Evolutionary conservation across 2,329 filamentous ascomycete genomes (phyloP).

Genomic region (Ophiostoma ips): DNA sequence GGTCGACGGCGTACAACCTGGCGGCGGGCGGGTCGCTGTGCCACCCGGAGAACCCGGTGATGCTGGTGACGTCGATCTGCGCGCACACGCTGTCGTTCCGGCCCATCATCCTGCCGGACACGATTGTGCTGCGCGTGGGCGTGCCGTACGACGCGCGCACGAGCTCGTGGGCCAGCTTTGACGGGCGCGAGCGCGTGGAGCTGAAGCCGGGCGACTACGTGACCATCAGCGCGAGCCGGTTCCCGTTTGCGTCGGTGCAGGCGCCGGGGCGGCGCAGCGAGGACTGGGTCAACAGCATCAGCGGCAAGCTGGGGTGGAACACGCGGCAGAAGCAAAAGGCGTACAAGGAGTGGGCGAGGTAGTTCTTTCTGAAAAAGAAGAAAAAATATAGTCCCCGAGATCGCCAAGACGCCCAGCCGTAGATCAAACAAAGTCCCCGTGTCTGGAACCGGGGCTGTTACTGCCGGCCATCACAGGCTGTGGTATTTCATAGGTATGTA

Average conservation of each 20-base stretch:
- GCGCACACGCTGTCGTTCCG: conserved; percentile 90
- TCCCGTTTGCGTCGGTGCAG: conserved; percentile 67
- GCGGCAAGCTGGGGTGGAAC: conserved; percentile 68
- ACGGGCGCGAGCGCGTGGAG: conserved; percentile 80
- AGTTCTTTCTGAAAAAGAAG: not conserved
- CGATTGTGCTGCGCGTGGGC: conserved; percentile 80
- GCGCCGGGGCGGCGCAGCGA: conserved; percentile 54
- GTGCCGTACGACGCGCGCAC: conserved; percentile 90
- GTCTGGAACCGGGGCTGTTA: not conserved
- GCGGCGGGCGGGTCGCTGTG: conserved; percentile 90
- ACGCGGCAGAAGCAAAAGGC: conserved; percentile 63
- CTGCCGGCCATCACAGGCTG: no score
- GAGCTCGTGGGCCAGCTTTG: conserved; percentile 93
- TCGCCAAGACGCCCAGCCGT: not conserved
- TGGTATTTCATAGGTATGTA: no score
- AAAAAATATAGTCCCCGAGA: not conserved
- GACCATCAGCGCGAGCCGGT: conserved; percentile 62
- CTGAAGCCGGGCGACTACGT: conserved; percentile 69
- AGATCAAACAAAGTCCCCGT: not conserved
- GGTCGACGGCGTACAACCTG: conserved; percentile 89
- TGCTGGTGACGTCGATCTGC: conserved; percentile 86
- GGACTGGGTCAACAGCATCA: conserved; percentile 74
- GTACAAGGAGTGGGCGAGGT: conserved; percentile 33
- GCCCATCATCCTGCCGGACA: conserved; percentile 93
- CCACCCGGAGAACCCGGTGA: conserved; percentile 92